A percentile compares a stretch with the other conserved stretches of the same genome.
phyloP scores from a whole-genome alignment of 2,329 filamentous ascomycete genomes.

The Raffaelea ambrosiae region DNA sequence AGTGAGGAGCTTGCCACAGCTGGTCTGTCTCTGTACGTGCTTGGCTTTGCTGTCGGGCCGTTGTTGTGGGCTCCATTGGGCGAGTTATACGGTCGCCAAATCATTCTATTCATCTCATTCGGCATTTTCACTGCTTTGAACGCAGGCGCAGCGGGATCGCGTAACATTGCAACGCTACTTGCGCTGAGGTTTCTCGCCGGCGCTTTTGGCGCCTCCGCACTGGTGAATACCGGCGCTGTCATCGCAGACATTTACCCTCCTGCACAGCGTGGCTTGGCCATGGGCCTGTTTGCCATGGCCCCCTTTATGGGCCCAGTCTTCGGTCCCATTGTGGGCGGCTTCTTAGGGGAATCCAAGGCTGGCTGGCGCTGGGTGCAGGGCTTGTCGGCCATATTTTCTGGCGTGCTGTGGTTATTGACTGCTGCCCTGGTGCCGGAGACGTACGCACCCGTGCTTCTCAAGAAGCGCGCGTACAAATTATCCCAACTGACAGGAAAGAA shows the following conservation, averaged over 20 bases:
- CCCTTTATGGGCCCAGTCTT: constrained; percentile 65
- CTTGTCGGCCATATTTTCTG: constrained; percentile 14
- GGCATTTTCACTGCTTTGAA: constrained; percentile 6
- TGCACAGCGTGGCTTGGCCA: constrained; percentile 41
- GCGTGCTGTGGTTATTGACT: constrained; percentile 16
- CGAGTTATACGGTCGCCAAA: constrained; percentile 9
- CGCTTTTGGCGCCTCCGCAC: constrained; percentile 49
- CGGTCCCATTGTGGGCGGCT: constrained; percentile 40
- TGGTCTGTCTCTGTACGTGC: constrained; percentile 43
- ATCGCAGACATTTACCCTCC: constrained; percentile 55
- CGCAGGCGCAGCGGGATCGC: constrained; percentile 1
- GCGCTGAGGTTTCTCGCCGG: constrained; percentile 61
- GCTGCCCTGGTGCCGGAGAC: constrained; percentile 15
- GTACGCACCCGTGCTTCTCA: constrained; percentile 36
- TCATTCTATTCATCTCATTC: constrained; percentile 3
- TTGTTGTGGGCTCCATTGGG: constrained; percentile 42
- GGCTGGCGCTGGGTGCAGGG: constrained; percentile 21
- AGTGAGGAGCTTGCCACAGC: constrained; percentile 2
- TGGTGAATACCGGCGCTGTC: constrained; percentile 54
- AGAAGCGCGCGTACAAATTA: constrained; percentile 37
- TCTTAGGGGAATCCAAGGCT: constrained; percentile 14
- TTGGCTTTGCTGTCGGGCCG: constrained; percentile 49
- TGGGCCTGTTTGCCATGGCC: constrained; percentile 66
- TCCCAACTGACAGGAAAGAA: constrained; percentile 35
- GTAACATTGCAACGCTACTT: constrained; percentile 48